Percentiles rank a stretch among this genome's conserved stretches.
Conservation (phyloP, 73 alveolate species). For the Tetrahymena elliotti region DNA sequence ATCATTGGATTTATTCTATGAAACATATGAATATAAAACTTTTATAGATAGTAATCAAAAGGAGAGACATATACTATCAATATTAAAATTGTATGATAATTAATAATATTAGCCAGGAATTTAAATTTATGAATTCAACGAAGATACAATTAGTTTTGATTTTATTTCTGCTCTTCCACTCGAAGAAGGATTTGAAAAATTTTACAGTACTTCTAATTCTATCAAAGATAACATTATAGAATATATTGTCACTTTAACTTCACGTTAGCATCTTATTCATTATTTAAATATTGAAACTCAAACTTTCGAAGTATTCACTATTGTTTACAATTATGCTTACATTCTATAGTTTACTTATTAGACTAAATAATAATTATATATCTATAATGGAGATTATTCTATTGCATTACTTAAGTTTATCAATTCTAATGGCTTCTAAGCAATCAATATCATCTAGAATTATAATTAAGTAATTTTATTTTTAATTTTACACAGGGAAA, state of each 20-base stretch:
- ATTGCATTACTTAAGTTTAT: background rate
- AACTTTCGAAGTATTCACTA: background rate
- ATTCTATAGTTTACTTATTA: background rate
- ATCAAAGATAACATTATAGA: background rate
- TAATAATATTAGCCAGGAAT: background rate
- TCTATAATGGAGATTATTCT: background rate
- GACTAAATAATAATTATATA: background rate
- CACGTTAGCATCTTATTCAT: background rate
- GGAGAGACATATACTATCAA: background rate
- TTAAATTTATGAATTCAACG: background rate
- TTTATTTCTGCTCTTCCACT: background rate
- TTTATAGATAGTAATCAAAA: background rate
- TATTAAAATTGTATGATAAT: background rate
- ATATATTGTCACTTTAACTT: background rate
- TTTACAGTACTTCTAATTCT: background rate
- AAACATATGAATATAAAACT: background rate
- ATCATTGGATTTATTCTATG: background rate
- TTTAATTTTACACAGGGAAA: background rate
- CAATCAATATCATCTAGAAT: background rate
- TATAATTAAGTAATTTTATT: background rate
- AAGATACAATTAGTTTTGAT: background rate
- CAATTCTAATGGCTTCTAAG: background rate
- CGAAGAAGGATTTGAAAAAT: background rate
- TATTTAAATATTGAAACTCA: background rate
- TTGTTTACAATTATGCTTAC: background rate